A percentile compares a stretch with the other conserved stretches of the same genome.
phyloP scores from a whole-genome alignment of 192 early-diverging fungal species.

The Phlyctochytrium planicorne region DNA sequence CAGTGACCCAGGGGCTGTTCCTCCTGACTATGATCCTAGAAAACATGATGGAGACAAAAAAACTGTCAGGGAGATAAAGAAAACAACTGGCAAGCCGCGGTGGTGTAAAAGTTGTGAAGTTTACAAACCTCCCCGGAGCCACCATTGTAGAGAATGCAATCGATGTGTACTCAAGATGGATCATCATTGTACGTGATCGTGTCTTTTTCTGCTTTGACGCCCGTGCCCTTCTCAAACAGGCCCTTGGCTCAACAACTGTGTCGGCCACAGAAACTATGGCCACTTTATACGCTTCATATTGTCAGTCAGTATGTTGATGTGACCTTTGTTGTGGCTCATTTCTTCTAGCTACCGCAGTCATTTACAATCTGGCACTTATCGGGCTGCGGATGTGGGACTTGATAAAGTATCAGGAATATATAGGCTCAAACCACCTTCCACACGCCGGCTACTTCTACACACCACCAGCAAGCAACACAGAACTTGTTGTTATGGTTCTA shows the following conservation, averaged over 20 bases:
- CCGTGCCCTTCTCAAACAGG: slow-evolving; percentile 21
- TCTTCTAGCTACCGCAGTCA: slow-evolving; percentile 58
- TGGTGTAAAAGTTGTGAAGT: slow-evolving; percentile 48
- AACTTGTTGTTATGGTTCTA: slow-evolving; percentile 73
- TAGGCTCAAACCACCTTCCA: slow-evolving; percentile 9
- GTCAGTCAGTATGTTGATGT: slow-evolving; percentile 45
- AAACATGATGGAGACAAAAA: not conserved
- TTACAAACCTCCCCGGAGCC: slow-evolving; percentile 50
- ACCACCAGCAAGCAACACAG: slow-evolving; percentile 54
- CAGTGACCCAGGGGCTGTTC: slow-evolving; percentile 81
- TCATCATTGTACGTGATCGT: slow-evolving; percentile 50
- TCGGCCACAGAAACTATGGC: slow-evolving; percentile 69
- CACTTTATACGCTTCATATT: slow-evolving; percentile 79
- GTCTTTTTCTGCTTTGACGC: slow-evolving; percentile 3
- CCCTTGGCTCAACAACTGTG: slow-evolving; percentile 89
- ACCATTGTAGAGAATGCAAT: slow-evolving; percentile 54
- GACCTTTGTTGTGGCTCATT: slow-evolving; percentile 64
- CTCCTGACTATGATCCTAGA: slow-evolving; percentile 36
- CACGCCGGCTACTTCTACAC: slow-evolving; percentile 41
- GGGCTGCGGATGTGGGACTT: slow-evolving; percentile 52
- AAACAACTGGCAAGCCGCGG: slow-evolving; percentile 21
- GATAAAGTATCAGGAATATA: slow-evolving; percentile 29
- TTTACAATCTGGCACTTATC: slow-evolving; percentile 57
- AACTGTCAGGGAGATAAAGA: slow-evolving; percentile 11
- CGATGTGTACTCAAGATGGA: slow-evolving; percentile 56